Percentiles rank a stretch among this genome's conserved stretches.
phyloP scores from a whole-genome alignment of 768 basidiomycete species.

The Multifurca ochricompacta region DNA sequence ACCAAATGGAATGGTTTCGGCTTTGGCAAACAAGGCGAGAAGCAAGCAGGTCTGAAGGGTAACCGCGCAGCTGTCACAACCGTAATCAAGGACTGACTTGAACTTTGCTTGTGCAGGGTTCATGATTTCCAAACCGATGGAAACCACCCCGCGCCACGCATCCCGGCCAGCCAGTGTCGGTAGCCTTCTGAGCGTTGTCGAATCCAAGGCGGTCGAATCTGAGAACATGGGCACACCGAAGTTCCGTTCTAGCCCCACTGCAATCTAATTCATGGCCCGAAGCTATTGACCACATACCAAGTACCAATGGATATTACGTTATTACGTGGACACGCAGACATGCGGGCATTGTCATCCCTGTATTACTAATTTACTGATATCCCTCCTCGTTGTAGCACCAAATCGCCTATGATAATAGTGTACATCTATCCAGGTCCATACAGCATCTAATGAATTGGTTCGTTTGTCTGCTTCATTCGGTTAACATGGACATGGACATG shows the following conservation, averaged over 20 bases:
- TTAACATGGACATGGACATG: too few species aligned
- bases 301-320: too few species aligned
- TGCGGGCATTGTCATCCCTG: background rate
- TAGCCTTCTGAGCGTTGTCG: slow-evolving; percentile 1
- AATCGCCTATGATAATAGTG: background rate
- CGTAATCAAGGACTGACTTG: background rate
- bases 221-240: background rate
- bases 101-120: slow-evolving; percentile 34
- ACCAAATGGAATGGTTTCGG: slow-evolving; percentile 47
- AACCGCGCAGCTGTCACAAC: slow-evolving; percentile 26
- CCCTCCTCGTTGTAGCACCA: background rate
- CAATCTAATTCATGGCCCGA: slow-evolving; percentile 21
- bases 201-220: background rate
- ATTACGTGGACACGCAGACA: background rate
- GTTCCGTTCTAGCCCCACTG: slow-evolving; percentile 27
- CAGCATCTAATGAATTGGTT: background rate
- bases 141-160: slow-evolving; percentile 48
- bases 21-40: slow-evolving; percentile 78
- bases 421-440: background rate
- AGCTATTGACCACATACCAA: too few species aligned
- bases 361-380: background rate
- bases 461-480: background rate
- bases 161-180: slow-evolving; percentile 24
- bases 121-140: slow-evolving; percentile 48
- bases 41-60: slow-evolving; percentile 62